phyloP scores from a whole-genome alignment of 2,329 filamentous ascomycete genomes.

The Epicoccum nigrum region DNA sequence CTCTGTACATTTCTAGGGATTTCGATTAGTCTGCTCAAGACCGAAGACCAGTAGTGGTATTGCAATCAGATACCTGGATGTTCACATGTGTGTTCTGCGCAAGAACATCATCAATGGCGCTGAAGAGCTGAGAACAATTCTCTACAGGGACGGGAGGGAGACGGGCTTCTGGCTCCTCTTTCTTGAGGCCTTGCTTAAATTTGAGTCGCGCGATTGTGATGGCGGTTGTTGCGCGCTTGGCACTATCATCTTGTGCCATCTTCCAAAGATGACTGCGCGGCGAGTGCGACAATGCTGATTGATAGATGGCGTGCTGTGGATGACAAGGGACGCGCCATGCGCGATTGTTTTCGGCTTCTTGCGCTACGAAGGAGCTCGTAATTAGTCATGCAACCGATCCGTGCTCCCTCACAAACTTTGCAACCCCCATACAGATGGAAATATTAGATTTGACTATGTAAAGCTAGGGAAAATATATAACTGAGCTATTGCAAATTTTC shows the following conservation, averaged over 20 bases:
- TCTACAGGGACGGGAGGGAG: constrained; percentile 30
- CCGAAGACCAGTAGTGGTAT: constrained; percentile 22
- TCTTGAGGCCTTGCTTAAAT: constrained; percentile 37
- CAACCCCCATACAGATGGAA: no score
- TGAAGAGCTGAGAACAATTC: constrained; percentile 32
- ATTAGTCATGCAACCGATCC: no score
- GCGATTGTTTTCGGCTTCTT: constrained; percentile 17
- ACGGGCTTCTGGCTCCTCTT: constrained; percentile 24
- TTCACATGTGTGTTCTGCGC: constrained; percentile 36
- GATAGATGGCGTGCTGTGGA: constrained; percentile 7
- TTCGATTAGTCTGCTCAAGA: constrained; percentile 43
- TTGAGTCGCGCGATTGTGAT: constrained; percentile 38
- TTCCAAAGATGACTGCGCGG: neutral
- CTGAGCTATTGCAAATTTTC: no score
- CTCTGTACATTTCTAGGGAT: constrained; percentile 77
- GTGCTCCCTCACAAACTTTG: no score
- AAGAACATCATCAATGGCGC: constrained; percentile 36
- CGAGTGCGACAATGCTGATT: constrained; percentile 8
- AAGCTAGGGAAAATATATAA: no score
- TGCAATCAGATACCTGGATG: constrained; percentile 42
- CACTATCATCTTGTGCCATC: constrained; percentile 32
- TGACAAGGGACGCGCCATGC: constrained; percentile 3
- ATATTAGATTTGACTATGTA: no score
- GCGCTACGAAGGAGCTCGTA: no score
- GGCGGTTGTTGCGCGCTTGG: constrained; percentile 31